Evolutionary conservation across 257 asterid species (phyloP), one percentile per base, ranked within the genome.

Genomic region (Gardenia jasminoides): DNA sequence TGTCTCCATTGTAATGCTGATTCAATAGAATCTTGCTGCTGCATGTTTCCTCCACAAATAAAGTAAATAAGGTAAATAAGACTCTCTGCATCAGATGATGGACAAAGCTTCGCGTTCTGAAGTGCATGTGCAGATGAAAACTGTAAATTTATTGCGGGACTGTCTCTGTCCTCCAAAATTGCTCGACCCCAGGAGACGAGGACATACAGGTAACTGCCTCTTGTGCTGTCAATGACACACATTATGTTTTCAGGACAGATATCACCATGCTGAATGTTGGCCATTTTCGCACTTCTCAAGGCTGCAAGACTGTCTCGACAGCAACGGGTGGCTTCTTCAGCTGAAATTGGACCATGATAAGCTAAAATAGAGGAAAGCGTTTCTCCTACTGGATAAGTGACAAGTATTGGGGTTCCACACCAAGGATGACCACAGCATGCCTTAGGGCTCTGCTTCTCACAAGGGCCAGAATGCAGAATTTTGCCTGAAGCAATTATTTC

Each of bases 381-480:
- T 52, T 89, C 93, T 28, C 98, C 98, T 0, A 87, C 84, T 0
- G 98, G 98, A 67, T 85, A 86, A 1, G 91, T 85, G 28, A 86
- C 87, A 0, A 93, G 96, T 75, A 90, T 83, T 4, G 96, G 98
- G 41, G 97, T 89, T 16, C 97, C 98, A n/a, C 97, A 92, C 89
- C 91, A 88, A 1, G 96, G 91, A 78, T 91, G 94, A 59, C 88
- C 89, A 77, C 97, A 92, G 28, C 91, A 83, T 8, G 91, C 94
- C 82, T 90, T 88, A 3, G 90, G 90, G 61, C 79, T 87, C 70
- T 85, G 89, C 84, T 90, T 93, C 75, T 92, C 89, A 22, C 96
- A 92, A 15, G 86, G 84, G 68, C 97, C 96, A 0, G 96, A 66
- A 67, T 93, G 98, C 65, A 89, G 48, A 17, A 93, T 86, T 78